These are phyloP conservation scores for Russula olivacea DNA, from an alignment of 768 basidiomycete species.

Conservation along the genomic window DNA sequence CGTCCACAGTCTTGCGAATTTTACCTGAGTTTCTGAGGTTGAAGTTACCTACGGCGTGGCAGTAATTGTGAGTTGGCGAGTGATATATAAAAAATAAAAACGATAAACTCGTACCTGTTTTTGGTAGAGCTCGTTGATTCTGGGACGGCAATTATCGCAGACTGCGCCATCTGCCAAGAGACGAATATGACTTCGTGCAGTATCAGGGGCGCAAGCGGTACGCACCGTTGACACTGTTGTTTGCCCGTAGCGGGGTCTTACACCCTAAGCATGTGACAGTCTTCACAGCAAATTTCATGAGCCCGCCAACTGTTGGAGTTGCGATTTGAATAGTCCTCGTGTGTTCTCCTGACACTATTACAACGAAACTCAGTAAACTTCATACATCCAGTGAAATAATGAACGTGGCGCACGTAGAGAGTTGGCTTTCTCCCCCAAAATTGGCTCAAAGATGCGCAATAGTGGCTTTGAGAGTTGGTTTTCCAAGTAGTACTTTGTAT, in stretches of 20 bases:
- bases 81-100: not conserved
- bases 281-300: conserved; percentile 99
- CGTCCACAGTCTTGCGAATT: conserved; percentile 94
- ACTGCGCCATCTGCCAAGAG: conserved; percentile 70
- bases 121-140: conserved; percentile 85
- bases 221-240: conserved; percentile 69
- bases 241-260: conserved; percentile 77
- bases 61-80: not conserved
- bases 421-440: conserved; percentile 85
- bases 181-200: not conserved
- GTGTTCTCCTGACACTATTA: conserved; percentile 88
- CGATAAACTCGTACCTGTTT: conserved; percentile 56
- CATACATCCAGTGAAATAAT: not conserved
- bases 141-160: conserved; percentile 86
- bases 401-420: conserved; percentile 57
- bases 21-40: conserved; percentile 78
- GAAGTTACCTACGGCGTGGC: conserved; percentile 35
- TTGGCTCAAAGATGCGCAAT: conserved; percentile 96
- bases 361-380: conserved; percentile 14
- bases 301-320: conserved; percentile 90
- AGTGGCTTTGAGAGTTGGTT: conserved; percentile 97
- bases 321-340: conserved; percentile 94
- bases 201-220: conserved; percentile 9
- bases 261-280: conserved; percentile 93
- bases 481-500: conserved; percentile 96